phyloP scores from a whole-genome alignment of 352 stramenopile species.

The Bremia lactucae region DNA sequence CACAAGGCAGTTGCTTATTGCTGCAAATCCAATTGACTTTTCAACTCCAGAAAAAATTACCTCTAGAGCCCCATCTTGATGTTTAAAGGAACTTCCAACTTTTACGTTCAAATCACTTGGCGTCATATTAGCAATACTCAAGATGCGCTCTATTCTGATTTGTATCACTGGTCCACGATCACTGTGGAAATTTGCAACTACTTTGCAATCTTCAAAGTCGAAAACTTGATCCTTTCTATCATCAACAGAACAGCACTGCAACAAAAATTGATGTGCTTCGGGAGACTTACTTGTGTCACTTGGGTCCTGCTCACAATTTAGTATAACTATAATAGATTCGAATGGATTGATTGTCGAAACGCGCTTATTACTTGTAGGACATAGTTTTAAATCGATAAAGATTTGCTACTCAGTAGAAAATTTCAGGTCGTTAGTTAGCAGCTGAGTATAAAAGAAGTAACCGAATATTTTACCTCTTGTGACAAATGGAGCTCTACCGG shows the following conservation, averaged over 20 bases:
- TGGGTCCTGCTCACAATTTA: conserved; percentile 9
- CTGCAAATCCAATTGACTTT: conserved; percentile 16
- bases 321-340: conserved; percentile 11
- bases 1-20: conserved; percentile 13
- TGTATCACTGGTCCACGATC: conserved; percentile 18
- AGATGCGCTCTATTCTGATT: conserved; percentile 23
- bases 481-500: conserved; percentile 20
- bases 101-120: conserved; percentile 11
- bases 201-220: conserved; percentile 20
- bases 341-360: conserved; percentile 36
- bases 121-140: conserved; percentile 27
- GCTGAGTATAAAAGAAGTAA: neutral
- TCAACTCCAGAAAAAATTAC: conserved; percentile 13
- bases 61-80: conserved; percentile 4
- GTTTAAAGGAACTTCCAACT: conserved; percentile 9
- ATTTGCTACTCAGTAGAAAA: conserved; percentile 3
- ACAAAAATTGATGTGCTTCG: conserved; percentile 8
- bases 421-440: conserved; percentile 6
- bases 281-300: neutral
- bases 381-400: conserved; percentile 12
- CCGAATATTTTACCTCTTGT: conserved; percentile 26
- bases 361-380: conserved; percentile 8
- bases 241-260: conserved; percentile 6
- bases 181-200: conserved; percentile 11
- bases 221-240: conserved; percentile 26